phyloP scores from a whole-genome alignment of 2,329 filamentous ascomycete genomes.

The Atkinsonella hypoxylon region DNA sequence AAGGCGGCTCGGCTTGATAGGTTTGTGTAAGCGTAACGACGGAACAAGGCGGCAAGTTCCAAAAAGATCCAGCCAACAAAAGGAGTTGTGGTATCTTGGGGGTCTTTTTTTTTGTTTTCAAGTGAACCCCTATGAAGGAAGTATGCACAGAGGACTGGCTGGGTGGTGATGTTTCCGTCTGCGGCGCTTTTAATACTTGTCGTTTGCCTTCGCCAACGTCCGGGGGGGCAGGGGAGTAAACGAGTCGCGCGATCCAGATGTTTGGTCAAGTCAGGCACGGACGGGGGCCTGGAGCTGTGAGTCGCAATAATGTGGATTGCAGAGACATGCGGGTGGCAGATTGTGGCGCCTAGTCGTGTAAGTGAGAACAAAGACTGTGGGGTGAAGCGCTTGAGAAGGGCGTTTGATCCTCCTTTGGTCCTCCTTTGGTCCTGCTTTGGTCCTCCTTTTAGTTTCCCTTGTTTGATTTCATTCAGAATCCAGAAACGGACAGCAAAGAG shows the following conservation, averaged over 20 bases:
- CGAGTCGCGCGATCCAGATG: conserved; percentile 6
- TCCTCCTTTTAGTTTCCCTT: too few relatives aligned
- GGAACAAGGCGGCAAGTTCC: conserved; percentile 2
- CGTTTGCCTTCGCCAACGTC: neutral
- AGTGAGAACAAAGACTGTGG: conserved; percentile 5
- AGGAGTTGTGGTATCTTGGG: too few relatives aligned
- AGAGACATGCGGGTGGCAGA: conserved; percentile 7
- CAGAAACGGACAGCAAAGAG: neutral
- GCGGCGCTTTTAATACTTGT: neutral
- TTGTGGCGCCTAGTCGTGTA: conserved; percentile 9
- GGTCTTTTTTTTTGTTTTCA: neutral
- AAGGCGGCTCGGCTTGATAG: conserved; percentile 7
- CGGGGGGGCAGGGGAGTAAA: neutral
- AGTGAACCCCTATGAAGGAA: neutral
- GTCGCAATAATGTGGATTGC: conserved; percentile 6
- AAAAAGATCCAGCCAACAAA: neutral
- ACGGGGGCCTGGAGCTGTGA: conserved; percentile 14
- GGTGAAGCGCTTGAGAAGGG: neutral
- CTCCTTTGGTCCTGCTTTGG: too few relatives aligned
- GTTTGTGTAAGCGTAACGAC: conserved; percentile 10
- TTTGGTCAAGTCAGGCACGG: conserved; percentile 2
- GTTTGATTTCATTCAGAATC: neutral
- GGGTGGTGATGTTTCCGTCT: neutral
- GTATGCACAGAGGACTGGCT: neutral
- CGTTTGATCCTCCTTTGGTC: neutral